Evolutionary conservation across 371 early-diverging fungal genomes (phyloP), one percentile per base, ranked within the genome.

Genomic region (Phascolomyces articulosus): DNA sequence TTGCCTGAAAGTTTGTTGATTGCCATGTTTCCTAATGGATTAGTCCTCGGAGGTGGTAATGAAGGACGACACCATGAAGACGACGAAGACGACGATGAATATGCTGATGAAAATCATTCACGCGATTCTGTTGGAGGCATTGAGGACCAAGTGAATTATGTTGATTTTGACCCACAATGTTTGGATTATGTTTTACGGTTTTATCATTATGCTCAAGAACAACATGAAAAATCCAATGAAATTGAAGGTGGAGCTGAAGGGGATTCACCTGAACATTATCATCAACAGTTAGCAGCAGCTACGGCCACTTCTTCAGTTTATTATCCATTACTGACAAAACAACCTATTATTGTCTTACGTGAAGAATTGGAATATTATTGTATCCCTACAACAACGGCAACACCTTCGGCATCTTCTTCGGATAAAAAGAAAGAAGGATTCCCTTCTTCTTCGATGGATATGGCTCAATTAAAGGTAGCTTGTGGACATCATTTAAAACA

Each of bases 21-120:
- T 75, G 90, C 89, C 69, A 93, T 93, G 93, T 93, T 93, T 65
- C 93, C 93, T 13, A 87, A 90, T 59, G 93, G 93, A 4, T 79
- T 91, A 58, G 76, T 89, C 28, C 80, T 90, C 4, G 81, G 86
- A 20, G 78, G 85, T 29, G 69, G 66, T 53, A 75, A 78, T 21
- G 78, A 80, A 31, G 74, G 34, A 34, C 79, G 85, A 34, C 71
- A 67, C 49, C 76, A 79, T 23, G 78, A 80, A 34, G 74, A 78
- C 28, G 77, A 72, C 11, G 79, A 78, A 26, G 70, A 68, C 57
- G 82, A 81, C 48, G 85, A 81, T 31, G 84, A 83, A 56, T 76
- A 78, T 40, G 75, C 77, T 58, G 74, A 77, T 60, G 84, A 85
- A 49, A 63, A 70, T 34, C 74, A 79, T 47, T 84, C 86, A 48